phyloP scores from a whole-genome alignment of 345 rosid genomes.

The Eutrema heterophyllum region DNA sequence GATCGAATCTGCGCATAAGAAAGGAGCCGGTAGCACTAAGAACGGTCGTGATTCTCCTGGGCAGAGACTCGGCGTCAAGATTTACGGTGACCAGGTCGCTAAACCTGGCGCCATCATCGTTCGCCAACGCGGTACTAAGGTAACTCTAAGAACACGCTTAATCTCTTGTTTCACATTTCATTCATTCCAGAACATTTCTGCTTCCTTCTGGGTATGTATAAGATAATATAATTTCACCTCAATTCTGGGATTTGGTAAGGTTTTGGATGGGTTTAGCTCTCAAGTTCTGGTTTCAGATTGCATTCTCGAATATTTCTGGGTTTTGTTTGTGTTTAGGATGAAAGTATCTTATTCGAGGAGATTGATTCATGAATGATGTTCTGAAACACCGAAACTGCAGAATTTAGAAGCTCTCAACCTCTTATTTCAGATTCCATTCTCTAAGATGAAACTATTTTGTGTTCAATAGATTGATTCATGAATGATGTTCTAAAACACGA shows the following conservation, averaged over 20 bases:
- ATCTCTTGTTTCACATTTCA: too few species aligned
- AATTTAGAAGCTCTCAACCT: too few species aligned
- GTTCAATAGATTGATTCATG: too few species aligned
- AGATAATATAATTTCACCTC: not conserved
- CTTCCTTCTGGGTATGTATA: not conserved
- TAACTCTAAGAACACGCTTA: not conserved
- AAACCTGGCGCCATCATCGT: constrained; percentile 92
- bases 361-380: not conserved
- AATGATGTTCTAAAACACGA: not conserved
- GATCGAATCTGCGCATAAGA: constrained; percentile 88
- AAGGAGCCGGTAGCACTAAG: constrained; percentile 99
- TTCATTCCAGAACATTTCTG: too few species aligned
- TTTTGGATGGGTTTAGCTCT: not conserved
- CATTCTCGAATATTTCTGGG: not conserved
- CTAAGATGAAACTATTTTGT: too few species aligned
- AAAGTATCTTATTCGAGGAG: not conserved
- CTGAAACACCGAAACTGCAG: not conserved
- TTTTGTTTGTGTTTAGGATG: not conserved
- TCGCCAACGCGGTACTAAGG: constrained; percentile 99
- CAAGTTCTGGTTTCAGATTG: not conserved
- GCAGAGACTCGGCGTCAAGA: constrained; percentile 88
- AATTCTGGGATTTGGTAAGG: not conserved
- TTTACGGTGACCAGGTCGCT: constrained; percentile 84
- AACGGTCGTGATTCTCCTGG: constrained; percentile 96
- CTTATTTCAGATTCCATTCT: too few species aligned